Base-by-base conservation (phyloP, 352 stramenopile genomes). In the Globisporangium irregulare region DNA sequence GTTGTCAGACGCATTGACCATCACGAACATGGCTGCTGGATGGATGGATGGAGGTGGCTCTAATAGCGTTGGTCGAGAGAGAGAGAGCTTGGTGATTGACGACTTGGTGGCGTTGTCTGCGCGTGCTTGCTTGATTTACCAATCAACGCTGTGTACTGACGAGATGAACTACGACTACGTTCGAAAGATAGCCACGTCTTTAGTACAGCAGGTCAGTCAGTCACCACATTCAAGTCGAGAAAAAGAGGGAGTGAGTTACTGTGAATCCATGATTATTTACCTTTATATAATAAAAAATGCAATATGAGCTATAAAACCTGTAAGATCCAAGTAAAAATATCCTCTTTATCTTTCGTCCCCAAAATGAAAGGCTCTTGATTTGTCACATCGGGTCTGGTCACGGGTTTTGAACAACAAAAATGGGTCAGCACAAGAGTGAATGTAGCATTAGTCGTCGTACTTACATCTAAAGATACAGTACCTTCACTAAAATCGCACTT, bases 1-100 rank as follows among this genome's bases (percentile, higher is more conserved):
- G 70, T 92, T 93, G 73, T 91, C 81, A 59, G 82, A 87, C 59
- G 78, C 80, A 61, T 88, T 92, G 58, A 92, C 80, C 73, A 93
- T 83, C 62, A 93, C 82, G 32, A 93, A 87, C 86, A 93, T 93
- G 69, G 62, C 64, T 46, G 36, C 48, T 38, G 32, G 27, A 2
- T 12, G 18, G 5, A 1, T 15, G 29, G 12, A 1, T 9, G 7
- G 29, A 12, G 25, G 51, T 6, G 22, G 22, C n/a, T 7, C 24
- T 34, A 22, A 46, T 24, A 29, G 54, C 29, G 51, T 60, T 60
- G 8, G 2, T 43, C 32, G 29, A 20, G 24, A 32, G 22, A 32
- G 22, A 27, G 18, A 27, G 55, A 18, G 18, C 43, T 51, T 51
- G 43, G 43, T 51, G 43, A 51, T 51, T 51, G 43, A 51, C 12